These are phyloP conservation scores for Graphiopsis chlorocephala DNA, from an alignment of 2,329 filamentous ascomycete genomes.

Conservation along the genomic window DNA sequence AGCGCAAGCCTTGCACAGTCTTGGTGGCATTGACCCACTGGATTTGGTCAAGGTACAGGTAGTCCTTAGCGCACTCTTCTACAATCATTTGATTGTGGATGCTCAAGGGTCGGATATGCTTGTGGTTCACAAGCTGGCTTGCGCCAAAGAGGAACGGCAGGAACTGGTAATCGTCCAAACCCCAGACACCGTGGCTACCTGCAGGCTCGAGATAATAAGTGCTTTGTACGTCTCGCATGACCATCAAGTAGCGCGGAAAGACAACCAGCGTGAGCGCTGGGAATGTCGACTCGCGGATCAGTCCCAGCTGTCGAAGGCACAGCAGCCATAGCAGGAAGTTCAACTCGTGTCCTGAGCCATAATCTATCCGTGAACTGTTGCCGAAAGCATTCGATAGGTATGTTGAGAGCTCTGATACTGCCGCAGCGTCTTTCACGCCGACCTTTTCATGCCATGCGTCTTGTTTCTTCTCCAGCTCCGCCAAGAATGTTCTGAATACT, in stretches of 20 bases:
- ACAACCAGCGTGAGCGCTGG: slow-evolving; percentile 70
- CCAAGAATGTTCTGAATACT: slow-evolving; percentile 78
- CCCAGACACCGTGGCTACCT: slow-evolving; percentile 53
- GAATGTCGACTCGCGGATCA: slow-evolving; percentile 67
- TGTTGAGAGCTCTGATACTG: slow-evolving; percentile 68
- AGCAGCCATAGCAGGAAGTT: slow-evolving; percentile 97
- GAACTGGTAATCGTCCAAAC: slow-evolving; percentile 54
- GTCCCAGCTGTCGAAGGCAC: slow-evolving; percentile 77
- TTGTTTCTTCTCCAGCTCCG: slow-evolving; percentile 53
- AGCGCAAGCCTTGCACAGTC: slow-evolving; percentile 87
- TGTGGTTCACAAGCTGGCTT: slow-evolving; percentile 63
- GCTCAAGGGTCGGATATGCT: slow-evolving; percentile 47
- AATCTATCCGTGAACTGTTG: slow-evolving; percentile 84
- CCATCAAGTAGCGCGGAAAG: slow-evolving; percentile 74
- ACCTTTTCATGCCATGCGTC: slow-evolving; percentile 64
- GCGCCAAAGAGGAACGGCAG: slow-evolving; percentile 52
- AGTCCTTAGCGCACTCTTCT: slow-evolving; percentile 81
- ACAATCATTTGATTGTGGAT: slow-evolving; percentile 88
- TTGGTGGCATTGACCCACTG: slow-evolving; percentile 94
- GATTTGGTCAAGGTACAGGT: slow-evolving; percentile 88
- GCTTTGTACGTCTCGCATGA: slow-evolving; percentile 86
- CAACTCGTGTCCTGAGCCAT: slow-evolving; percentile 94
- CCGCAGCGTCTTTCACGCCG: slow-evolving; percentile 50
- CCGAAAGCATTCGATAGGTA: slow-evolving; percentile 85
- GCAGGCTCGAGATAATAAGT: slow-evolving; percentile 92